These are phyloP conservation scores for Alternaria sp. DNA, from an alignment of 2,329 filamentous ascomycete genomes.

Conservation along the genomic window DNA sequence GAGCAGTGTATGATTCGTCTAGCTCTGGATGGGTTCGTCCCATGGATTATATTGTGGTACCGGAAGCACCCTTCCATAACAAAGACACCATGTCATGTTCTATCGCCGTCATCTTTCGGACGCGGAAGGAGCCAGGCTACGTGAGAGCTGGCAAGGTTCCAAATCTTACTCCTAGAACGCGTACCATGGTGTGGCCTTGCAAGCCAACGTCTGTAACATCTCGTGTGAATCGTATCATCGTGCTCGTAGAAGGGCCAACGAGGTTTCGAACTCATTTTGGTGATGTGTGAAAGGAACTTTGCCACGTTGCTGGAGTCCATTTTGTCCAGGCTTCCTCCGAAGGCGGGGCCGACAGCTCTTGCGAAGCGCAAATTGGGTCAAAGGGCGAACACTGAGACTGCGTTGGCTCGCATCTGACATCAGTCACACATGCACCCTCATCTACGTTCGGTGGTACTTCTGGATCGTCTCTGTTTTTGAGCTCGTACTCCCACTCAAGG, in stretches of 20 bases:
- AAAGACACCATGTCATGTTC: background rate
- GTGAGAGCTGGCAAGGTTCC: background rate
- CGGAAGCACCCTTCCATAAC: background rate
- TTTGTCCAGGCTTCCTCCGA: background rate
- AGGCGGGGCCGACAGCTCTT: background rate
- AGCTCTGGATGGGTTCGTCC: background rate
- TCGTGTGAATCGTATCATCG: background rate
- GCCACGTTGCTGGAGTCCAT: conserved; percentile 9
- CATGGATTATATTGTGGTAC: background rate
- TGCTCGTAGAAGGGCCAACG: background rate
- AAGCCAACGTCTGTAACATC: background rate
- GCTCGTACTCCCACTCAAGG: conserved; percentile 12
- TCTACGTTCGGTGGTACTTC: background rate
- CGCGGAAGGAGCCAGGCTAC: background rate
- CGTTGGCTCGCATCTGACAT: background rate
- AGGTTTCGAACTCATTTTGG: background rate
- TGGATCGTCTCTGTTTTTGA: background rate
- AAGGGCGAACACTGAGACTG: background rate
- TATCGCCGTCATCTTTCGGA: background rate
- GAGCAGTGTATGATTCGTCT: background rate
- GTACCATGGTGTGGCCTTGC: background rate
- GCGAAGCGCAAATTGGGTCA: background rate
- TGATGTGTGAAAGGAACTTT: background rate
- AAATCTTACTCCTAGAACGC: background rate
- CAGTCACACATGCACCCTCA: background rate